Base-by-base conservation (phyloP, 2,329 filamentous ascomycete genomes). In the Didymella pinodella region DNA sequence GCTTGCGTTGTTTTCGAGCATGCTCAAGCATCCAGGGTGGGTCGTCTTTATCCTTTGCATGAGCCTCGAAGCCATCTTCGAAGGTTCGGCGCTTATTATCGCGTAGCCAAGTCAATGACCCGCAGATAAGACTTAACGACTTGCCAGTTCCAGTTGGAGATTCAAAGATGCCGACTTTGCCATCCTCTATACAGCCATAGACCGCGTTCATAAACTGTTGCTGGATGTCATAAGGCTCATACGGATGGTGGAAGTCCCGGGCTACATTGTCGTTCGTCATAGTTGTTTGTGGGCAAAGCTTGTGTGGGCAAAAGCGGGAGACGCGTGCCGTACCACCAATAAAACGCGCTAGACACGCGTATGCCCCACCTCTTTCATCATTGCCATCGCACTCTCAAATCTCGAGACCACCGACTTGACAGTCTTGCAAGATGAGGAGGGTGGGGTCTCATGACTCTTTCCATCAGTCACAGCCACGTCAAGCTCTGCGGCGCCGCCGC, bases 121-220 rank as follows among this genome's bases (percentile, higher is more conserved):
- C 90, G 73, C 93, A 97, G 63, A 97, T 95, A 28, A 97, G 83
- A 65, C 93, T 97, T 44, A 97, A 79, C 1, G 93, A 97, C 84
- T 97, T 97, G 44, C 93, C 93, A 83, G 87, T 90, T 76, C 93
- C 93, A 41, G 93, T 97, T n/a, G 93, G 93, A 45, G 92, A 96
- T 74, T 97, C 93, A 45, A 97, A 88, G 43, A 97, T 93, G 29
- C 91, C 93, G 46, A 97, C 83, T 71, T 93, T 91, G 8, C 91
- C 89, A 41, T 90, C 77, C 66, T 96, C 88, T 26, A 97, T 85
- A 60, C 92, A 91, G 48, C 86, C 79, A 73, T 96, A 97, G 5
- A 95, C 84, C 0, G 90, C 85, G 65, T 84, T 87, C 93, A 97
- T 97, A 72, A 97, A 96, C 66, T 94, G 82, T 44, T 89, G 83